Base-by-base conservation (phyloP, 148 eudicot species). In the Gaultheria prostrata region DNA sequence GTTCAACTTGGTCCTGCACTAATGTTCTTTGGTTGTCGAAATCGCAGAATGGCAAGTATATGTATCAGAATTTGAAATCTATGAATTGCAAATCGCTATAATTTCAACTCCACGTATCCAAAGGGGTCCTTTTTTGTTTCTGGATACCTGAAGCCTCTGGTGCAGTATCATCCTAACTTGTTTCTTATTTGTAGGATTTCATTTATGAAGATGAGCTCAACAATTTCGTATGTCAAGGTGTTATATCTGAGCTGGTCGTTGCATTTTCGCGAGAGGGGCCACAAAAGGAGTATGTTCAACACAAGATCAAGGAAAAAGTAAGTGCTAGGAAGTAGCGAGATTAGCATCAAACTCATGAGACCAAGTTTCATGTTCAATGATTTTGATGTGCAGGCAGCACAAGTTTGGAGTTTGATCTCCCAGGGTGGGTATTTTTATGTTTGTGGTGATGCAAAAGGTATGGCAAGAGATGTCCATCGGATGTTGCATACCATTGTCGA, bases 381-480 rank as follows among this genome's bases (percentile, higher is more conserved):
- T 77, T 73, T 67, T 70, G 61, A 3, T 82, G 76, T 80, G 73
- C 90, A 94, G 98, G 97, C 94, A 76, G 80, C 88, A 15, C 83
- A 91, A 81, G 70, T 95, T 33, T 95, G 98, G 98, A 86, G 84
- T 83, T 81, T 93, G 82, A 87, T 95, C 69, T 90, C 95, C 72
- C 87, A 92, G 70, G 94, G 89, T 6, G 98, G 91, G 13, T 92
- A 93, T 86, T 87, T 95, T 61, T 95, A 93, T 85, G 98, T 94
- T 50, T 94, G 98, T 82, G 98, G 98, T 82, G 98, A 94, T 89
- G 98, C 98, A 49, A 95, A 95, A 89, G 97, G 97, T 59, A 95
- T 95, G 98, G 98, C 98, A 57, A 86, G 89, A 84, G 98, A 95
- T 85, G 98, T 95, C 59, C 98, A 95, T 73, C 92, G 97, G 43